Evolutionary conservation across 1,139 yeast genomes (phyloP).

Genomic region (Diutina rugosa): DNA sequence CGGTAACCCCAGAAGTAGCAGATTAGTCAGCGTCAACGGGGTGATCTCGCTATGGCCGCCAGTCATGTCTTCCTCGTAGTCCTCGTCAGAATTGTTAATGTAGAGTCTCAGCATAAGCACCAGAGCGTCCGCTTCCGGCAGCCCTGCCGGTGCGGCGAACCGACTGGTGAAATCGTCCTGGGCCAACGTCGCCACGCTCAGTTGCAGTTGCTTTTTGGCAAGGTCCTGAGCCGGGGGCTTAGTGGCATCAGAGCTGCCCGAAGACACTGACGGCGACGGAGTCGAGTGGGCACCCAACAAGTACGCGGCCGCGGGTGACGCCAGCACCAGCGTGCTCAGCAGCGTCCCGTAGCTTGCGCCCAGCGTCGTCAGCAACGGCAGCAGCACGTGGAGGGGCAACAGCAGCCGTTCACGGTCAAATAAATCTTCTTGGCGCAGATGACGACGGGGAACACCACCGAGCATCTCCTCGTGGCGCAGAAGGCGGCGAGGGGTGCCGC

Average conservation of each 20-base stretch:
- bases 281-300: not conserved
- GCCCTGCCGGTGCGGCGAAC: not conserved
- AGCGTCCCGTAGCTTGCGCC: not conserved
- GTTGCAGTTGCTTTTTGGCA: not conserved
- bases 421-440: not conserved
- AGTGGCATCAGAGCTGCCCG: not conserved
- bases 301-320: not conserved
- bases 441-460: not conserved
- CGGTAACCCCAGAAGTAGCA: not conserved
- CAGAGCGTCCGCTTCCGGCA: not conserved
- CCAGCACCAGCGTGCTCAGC: not conserved
- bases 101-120: not conserved
- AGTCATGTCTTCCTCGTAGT: conserved; percentile 9
- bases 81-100: conserved; percentile 3
- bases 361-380: not conserved
- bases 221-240: not conserved
- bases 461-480: not conserved
- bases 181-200: not conserved
- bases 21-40: conserved; percentile 28
- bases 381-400: not conserved
- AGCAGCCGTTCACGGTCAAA: not conserved
- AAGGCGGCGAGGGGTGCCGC: conserved; percentile 1
- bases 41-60: conserved; percentile 11
- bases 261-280: not conserved
- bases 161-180: not conserved